Percentiles rank a stretch among this genome's conserved stretches.
phyloP scores from a whole-genome alignment of 305 asterid species.

The Fraxinus latifolia region DNA sequence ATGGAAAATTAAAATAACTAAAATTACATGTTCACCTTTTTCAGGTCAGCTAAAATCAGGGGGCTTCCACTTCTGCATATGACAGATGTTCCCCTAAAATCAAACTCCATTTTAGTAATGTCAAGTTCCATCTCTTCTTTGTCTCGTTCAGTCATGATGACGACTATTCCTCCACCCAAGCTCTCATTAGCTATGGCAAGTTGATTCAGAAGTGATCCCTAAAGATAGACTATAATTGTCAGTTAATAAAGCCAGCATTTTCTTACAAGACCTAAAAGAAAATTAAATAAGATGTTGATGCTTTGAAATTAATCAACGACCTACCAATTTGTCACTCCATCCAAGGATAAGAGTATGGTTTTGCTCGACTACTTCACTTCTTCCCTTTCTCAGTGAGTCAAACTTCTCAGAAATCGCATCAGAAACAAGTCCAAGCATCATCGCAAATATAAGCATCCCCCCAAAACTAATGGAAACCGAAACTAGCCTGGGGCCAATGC shows the following conservation, averaged over 20 bases:
- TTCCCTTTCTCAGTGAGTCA: conserved; percentile 91
- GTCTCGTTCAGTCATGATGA: conserved; percentile 92
- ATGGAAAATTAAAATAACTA: background rate
- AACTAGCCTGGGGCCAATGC: conserved; percentile 71
- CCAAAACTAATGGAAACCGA: conserved; percentile 82
- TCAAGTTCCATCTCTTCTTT: conserved; percentile 97
- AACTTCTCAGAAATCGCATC: conserved; percentile 94
- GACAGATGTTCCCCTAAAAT: conserved; percentile 84
- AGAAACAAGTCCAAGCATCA: conserved; percentile 95
- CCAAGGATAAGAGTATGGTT: conserved; percentile 90
- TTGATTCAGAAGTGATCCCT: conserved; percentile 79
- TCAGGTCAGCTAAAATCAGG: conserved; percentile 78
- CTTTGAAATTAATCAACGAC: conserved; percentile 17
- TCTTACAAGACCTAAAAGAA: conserved; percentile 1
- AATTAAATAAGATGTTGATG: background rate
- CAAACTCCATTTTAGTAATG: conserved; percentile 88
- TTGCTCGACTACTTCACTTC: conserved; percentile 87
- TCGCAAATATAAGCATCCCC: conserved; percentile 95
- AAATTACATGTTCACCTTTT: conserved; percentile 45
- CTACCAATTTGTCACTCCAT: conserved; percentile 93
- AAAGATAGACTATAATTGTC: conserved; percentile 17
- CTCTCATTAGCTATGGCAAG: conserved; percentile 92
- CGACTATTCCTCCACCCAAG: conserved; percentile 87
- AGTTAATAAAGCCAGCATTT: conserved; percentile 13
- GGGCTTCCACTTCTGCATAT: conserved; percentile 93